A percentile compares a stretch with the other conserved stretches of the same genome.
These are phyloP conservation scores for Neurospora sp. DNA, from an alignment of 495 filamentous ascomycete genomes.

Conservation along the genomic window DNA sequence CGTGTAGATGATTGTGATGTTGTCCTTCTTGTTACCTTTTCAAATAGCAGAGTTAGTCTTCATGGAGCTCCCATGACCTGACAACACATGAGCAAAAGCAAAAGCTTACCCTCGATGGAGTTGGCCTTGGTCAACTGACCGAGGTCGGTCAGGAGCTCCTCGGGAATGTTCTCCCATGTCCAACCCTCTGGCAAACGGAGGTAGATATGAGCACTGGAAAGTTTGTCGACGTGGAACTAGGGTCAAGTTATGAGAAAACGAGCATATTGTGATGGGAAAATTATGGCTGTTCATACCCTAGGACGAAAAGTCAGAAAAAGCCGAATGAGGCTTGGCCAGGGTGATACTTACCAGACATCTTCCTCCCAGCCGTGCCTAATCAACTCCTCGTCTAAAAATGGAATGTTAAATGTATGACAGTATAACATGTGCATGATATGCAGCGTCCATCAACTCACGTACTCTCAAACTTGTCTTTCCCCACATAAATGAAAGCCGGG, in stretches of 20 bases:
- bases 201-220: slow-evolving; percentile 95
- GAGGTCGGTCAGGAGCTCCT: slow-evolving; percentile 71
- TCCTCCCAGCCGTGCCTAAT: slow-evolving; percentile 89
- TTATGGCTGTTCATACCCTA: slow-evolving; percentile 1
- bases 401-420: slow-evolving; percentile 17
- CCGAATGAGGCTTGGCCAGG: neutral
- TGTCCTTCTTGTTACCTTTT: slow-evolving; percentile 93
- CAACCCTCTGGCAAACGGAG: slow-evolving; percentile 72
- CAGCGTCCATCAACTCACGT: slow-evolving; percentile 19
- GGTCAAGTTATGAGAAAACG: neutral
- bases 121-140: slow-evolving; percentile 96
- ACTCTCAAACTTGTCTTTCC: slow-evolving; percentile 99
- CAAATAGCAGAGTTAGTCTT: neutral
- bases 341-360: slow-evolving; percentile 71
- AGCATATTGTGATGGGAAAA: neutral
- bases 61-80: neutral
- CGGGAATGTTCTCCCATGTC: slow-evolving; percentile 73
- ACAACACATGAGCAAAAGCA: neutral
- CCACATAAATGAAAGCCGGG: slow-evolving; percentile 85
- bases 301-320: neutral
- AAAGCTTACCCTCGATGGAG: slow-evolving; percentile 76
- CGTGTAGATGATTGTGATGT: slow-evolving; percentile 91
- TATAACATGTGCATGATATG: neutral
- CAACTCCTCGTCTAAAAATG: slow-evolving; percentile 74
- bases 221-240: slow-evolving; percentile 95